phyloP scores from a whole-genome alignment of 2,329 filamentous ascomycete genomes.

The Alternaria gansuensis region DNA sequence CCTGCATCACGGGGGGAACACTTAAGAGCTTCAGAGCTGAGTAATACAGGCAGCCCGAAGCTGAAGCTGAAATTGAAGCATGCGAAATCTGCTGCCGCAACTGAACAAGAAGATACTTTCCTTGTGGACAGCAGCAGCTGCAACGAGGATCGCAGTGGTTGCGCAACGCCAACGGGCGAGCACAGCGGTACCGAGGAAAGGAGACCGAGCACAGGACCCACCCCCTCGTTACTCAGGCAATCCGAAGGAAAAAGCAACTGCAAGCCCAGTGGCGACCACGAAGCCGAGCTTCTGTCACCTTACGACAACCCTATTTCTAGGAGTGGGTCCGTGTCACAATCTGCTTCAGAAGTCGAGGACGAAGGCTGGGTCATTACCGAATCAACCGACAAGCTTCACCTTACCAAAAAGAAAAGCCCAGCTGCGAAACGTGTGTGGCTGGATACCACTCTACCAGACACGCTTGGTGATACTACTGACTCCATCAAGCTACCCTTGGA shows the following conservation, averaged over 20 bases:
- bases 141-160: conserved; percentile 57
- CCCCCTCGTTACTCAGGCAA: conserved; percentile 34
- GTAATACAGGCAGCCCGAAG: conserved; percentile 46
- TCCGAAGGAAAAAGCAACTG: conserved; percentile 36
- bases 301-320: conserved; percentile 28
- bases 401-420: conserved; percentile 27
- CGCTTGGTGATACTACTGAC: conserved; percentile 37
- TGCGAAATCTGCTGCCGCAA: conserved; percentile 32
- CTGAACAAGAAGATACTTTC: conserved; percentile 58
- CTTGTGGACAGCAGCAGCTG: conserved; percentile 63
- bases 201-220: conserved; percentile 45
- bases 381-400: conserved; percentile 38
- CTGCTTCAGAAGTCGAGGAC: conserved; percentile 50
- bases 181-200: conserved; percentile 41
- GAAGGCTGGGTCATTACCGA: conserved; percentile 52
- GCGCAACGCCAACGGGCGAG: conserved; percentile 42
- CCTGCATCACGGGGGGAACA: conserved; percentile 42
- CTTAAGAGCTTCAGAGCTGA: conserved; percentile 34
- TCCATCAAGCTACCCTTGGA: conserved; percentile 53
- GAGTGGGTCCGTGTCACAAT: conserved; percentile 33
- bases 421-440: conserved; percentile 53
- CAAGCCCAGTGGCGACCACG: conserved; percentile 38
- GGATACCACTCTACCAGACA: conserved; percentile 51
- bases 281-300: conserved; percentile 38
- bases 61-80: conserved; percentile 55